Percentiles rank a stretch among this genome's conserved stretches.
Conservation (phyloP, 768 basidiomycete genomes). For the Pisolithus tinctorius region DNA sequence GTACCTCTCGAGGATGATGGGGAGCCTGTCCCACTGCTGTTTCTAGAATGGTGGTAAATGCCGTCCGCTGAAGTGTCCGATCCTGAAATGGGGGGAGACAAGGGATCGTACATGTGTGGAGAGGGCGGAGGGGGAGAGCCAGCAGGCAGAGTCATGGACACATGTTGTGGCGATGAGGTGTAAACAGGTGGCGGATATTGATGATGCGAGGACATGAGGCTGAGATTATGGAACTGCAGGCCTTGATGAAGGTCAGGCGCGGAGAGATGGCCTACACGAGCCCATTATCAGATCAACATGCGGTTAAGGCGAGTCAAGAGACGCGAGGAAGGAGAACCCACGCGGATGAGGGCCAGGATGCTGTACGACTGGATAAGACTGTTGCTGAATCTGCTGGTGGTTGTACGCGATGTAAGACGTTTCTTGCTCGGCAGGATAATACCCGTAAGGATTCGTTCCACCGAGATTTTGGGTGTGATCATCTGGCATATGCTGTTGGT, state of each 20-base stretch:
- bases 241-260: conserved; percentile 64
- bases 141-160: conserved; percentile 52
- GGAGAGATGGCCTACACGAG: conserved; percentile 55
- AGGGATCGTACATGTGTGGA: conserved; percentile 75
- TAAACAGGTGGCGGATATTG: conserved; percentile 61
- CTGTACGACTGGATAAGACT: conserved; percentile 51
- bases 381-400: conserved; percentile 33
- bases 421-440: conserved; percentile 51
- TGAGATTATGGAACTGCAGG: conserved; percentile 53
- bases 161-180: conserved; percentile 60
- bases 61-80: conserved; percentile 86
- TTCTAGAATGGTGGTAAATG: conserved; percentile 66
- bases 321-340: conserved; percentile 54
- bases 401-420: conserved; percentile 49
- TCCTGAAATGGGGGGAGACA: conserved; percentile 82
- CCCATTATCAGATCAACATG: conserved; percentile 64
- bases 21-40: conserved; percentile 69
- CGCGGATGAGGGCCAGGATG: conserved; percentile 61
- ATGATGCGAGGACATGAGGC: conserved; percentile 64
- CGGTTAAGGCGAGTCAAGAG: conserved; percentile 36
- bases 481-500: conserved; percentile 41
- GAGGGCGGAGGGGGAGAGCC: conserved; percentile 70
- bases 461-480: conserved; percentile 39
- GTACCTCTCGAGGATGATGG: conserved; percentile 71
- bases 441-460: conserved; percentile 39